These are phyloP conservation scores for Penicillium decumbens DNA, from an alignment of 2,329 filamentous ascomycete species.

Conservation along the genomic window DNA sequence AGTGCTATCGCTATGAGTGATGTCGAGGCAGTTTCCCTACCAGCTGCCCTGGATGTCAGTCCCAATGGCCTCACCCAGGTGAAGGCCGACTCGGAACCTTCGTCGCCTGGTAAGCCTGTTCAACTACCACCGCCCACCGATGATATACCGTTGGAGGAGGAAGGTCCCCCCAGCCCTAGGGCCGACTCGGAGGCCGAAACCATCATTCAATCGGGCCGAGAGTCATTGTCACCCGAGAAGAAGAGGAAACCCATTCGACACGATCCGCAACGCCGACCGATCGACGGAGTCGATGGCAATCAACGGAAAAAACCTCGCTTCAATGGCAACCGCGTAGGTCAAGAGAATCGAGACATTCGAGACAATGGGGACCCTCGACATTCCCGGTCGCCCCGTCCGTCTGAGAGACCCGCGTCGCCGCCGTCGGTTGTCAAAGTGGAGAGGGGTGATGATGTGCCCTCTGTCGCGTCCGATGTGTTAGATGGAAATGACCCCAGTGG, in stretches of 20 bases:
- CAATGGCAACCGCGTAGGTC: constrained; percentile 25
- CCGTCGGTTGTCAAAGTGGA: constrained; percentile 36
- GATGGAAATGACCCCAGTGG: constrained; percentile 6
- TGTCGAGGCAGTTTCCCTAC: constrained; percentile 41
- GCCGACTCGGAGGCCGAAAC: constrained; percentile 49
- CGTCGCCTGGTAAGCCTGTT: constrained; percentile 21
- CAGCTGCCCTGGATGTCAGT: constrained; percentile 36
- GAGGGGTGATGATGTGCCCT: constrained; percentile 30
- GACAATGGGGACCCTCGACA: constrained; percentile 14
- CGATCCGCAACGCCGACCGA: constrained; percentile 28
- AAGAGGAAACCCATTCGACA: constrained; percentile 41
- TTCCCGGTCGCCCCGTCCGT: constrained; percentile 25
- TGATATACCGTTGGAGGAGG: constrained; percentile 23
- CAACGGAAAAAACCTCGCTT: constrained; percentile 30
- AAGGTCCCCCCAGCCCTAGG: constrained; percentile 35
- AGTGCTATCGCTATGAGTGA: constrained; percentile 47
- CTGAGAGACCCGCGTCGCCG: constrained; percentile 27
- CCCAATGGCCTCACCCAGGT: constrained; percentile 29
- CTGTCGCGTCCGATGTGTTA: constrained; percentile 21
- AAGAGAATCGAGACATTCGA: constrained; percentile 14
- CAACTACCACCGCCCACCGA: constrained; percentile 8
- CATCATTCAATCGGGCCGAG: constrained; percentile 46
- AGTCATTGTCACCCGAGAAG: constrained; percentile 46
- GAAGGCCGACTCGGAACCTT: constrained; percentile 29
- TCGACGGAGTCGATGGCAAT: constrained; percentile 24